Percentiles rank a stretch among this genome's conserved stretches.
Evolutionary conservation across 176 grass and related monocot species (phyloP).

Genomic region (Paspalum vaginatum): DNA sequence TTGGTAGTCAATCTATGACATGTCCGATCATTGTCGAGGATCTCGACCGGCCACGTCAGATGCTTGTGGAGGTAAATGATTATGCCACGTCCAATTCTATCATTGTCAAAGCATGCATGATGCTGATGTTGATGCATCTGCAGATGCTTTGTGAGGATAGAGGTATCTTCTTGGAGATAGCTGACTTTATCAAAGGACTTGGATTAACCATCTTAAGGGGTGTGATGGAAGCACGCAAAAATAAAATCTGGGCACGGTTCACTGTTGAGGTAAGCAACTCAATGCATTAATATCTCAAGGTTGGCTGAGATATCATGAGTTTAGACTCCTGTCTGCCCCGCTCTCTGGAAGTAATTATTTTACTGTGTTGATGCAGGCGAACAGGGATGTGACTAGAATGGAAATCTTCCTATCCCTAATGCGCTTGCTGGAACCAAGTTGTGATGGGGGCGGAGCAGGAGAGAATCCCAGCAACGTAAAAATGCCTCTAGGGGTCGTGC

Average conservation of each 20-base stretch:
- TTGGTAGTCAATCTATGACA: slow-evolving; percentile 70
- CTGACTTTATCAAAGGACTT: slow-evolving; percentile 78
- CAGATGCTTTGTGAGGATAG: slow-evolving; percentile 89
- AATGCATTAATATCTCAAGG: slow-evolving; percentile 7
- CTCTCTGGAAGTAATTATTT: slow-evolving; percentile 14
- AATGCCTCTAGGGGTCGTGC: slow-evolving; percentile 38
- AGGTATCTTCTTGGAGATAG: slow-evolving; percentile 84
- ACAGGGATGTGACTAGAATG: slow-evolving; percentile 77
- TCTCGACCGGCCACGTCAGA: slow-evolving; percentile 76
- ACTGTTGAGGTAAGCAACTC: slow-evolving; percentile 64
- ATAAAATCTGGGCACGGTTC: slow-evolving; percentile 85
- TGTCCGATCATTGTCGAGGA: slow-evolving; percentile 85
- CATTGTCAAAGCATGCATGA: slow-evolving; percentile 10
- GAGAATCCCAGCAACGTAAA: slow-evolving; percentile 51
- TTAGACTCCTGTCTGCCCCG: background rate
- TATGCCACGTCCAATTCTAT: slow-evolving; percentile 10
- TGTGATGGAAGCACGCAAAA: slow-evolving; percentile 77
- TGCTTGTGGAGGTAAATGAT: slow-evolving; percentile 78
- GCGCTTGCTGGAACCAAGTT: slow-evolving; percentile 58
- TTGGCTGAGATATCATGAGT: slow-evolving; percentile 5
- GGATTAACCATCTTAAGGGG: slow-evolving; percentile 88
- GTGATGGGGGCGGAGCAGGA: slow-evolving; percentile 40
- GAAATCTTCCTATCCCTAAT: slow-evolving; percentile 84
- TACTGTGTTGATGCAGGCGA: slow-evolving; percentile 51
- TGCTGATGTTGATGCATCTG: slow-evolving; percentile 20